phyloP scores from a whole-genome alignment of 768 basidiomycete species.

The Suillus luteus region DNA sequence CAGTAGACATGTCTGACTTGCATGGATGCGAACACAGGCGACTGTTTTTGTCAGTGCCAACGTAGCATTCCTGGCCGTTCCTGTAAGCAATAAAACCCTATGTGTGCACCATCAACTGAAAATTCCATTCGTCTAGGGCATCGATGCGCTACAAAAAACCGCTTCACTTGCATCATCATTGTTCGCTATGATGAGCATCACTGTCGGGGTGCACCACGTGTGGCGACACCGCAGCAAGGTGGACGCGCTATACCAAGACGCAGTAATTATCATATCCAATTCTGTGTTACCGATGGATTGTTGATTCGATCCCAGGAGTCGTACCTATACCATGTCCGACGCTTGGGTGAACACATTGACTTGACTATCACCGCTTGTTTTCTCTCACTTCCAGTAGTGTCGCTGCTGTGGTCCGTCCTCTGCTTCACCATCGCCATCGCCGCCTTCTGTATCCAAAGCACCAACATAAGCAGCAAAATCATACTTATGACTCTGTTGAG shows the following conservation, averaged over 20 bases:
- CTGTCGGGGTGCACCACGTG: constrained; percentile 18
- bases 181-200: constrained; percentile 22
- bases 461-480: no score
- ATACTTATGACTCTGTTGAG: no score
- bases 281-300: no score
- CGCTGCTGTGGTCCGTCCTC: constrained; percentile 26
- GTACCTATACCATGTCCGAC: constrained; percentile 20
- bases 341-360: constrained; percentile 16
- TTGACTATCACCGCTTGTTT: constrained; percentile 25
- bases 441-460: no score
- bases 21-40: no score
- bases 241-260: constrained; percentile 19
- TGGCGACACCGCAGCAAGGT: constrained; percentile 21
- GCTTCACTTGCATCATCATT: constrained; percentile 20
- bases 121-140: neutral
- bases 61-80: no score
- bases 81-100: neutral
- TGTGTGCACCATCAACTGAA: neutral
- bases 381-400: constrained; percentile 27
- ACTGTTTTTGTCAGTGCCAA: no score
- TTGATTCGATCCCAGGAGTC: constrained; percentile 9
- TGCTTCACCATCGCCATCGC: no score
- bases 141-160: constrained; percentile 14
- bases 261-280: constrained; percentile 12
- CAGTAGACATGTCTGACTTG: neutral